Percentiles rank a stretch among this genome's conserved stretches.
Evolutionary conservation across 2,329 filamentous ascomycete genomes (phyloP).

Genomic region (Colletotrichum agaves): DNA sequence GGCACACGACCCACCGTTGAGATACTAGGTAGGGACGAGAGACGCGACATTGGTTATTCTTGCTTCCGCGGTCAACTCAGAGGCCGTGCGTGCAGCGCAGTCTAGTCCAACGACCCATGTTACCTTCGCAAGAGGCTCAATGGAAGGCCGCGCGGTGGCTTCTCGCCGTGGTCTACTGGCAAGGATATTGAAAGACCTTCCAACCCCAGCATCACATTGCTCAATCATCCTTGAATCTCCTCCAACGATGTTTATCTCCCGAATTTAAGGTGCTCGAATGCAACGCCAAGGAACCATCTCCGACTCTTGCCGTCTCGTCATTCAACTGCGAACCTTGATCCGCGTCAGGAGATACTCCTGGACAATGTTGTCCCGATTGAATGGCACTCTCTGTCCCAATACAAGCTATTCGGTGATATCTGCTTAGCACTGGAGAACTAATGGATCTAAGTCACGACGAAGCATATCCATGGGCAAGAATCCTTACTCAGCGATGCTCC

Average conservation of each 20-base stretch:
- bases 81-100: background rate
- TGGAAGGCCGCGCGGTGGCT: background rate
- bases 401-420: background rate
- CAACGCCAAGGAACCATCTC: conserved; percentile 14
- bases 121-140: background rate
- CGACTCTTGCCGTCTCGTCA: conserved; percentile 25
- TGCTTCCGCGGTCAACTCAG: conserved; percentile 8
- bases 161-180: background rate
- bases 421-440: background rate
- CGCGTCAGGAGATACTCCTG: conserved; percentile 9
- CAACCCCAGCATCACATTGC: conserved; percentile 2
- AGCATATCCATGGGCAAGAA: too few relatives aligned
- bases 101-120: background rate
- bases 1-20: background rate
- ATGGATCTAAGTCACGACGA: background rate
- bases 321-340: conserved; percentile 15
- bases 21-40: background rate
- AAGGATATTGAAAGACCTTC: background rate
- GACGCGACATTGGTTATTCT: conserved; percentile 1
- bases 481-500: too few relatives aligned
- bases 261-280: conserved; percentile 25
- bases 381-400: background rate
- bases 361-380: background rate
- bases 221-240: conserved; percentile 5
- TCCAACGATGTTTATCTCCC: conserved; percentile 21